phyloP scores from a whole-genome alignment of 768 basidiomycete species.

The Kwoniella heveanensis region DNA sequence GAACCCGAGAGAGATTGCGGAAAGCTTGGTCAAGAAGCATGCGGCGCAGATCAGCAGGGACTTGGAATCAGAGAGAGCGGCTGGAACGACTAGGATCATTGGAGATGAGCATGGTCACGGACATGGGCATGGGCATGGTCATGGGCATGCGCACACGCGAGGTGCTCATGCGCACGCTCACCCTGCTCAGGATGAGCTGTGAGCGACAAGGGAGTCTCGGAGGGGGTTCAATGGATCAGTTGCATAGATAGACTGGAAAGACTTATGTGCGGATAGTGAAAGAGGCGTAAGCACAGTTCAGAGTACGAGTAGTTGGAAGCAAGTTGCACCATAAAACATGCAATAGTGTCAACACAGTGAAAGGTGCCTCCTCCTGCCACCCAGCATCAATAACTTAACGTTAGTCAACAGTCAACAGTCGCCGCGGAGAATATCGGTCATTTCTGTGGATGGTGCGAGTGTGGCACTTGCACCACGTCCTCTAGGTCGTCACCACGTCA shows the following conservation, averaged over 20 bases:
- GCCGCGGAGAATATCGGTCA: constrained; percentile 9
- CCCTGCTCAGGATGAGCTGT: constrained; percentile 14
- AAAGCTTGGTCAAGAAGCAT: constrained; percentile 25
- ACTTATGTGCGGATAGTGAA: too few relatives aligned
- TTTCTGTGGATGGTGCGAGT: neutral
- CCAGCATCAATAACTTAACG: too few relatives aligned
- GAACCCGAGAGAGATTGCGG: constrained; percentile 18
- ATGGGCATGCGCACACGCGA: constrained; percentile 9
- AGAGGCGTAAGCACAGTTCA: too few relatives aligned
- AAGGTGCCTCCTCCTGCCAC: too few relatives aligned
- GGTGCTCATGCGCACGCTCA: constrained; percentile 7
- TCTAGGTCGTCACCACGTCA: constrained; percentile 28
- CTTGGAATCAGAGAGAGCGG: constrained; percentile 12
- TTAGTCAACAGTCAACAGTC: too few relatives aligned
- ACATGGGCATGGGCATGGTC: constrained; percentile 18
- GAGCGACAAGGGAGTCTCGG: too few relatives aligned
- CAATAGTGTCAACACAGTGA: too few relatives aligned
- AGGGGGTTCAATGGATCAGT: too few relatives aligned
- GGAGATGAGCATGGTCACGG: constrained; percentile 19
- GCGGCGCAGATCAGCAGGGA: constrained; percentile 21
- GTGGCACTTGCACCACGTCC: constrained; percentile 14
- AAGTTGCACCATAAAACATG: too few relatives aligned
- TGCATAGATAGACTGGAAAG: too few relatives aligned
- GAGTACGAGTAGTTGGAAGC: neutral
- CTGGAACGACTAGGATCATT: constrained; percentile 13